Evolutionary conservation across 139 green algal species (phyloP).

Genomic region (Nannochloris sp.): DNA sequence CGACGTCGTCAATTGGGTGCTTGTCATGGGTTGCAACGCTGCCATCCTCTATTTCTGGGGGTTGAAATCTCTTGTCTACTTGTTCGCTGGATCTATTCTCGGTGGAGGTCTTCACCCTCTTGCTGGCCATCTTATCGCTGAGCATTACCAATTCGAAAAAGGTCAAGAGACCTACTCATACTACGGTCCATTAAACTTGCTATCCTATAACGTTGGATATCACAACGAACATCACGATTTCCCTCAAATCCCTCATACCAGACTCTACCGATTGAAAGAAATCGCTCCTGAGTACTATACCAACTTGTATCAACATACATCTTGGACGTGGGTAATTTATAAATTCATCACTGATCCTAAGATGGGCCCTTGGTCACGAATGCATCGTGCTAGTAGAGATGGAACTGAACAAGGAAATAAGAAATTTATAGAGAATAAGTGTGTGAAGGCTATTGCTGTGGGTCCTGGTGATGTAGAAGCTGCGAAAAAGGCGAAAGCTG

Average conservation of each 20-base stretch:
- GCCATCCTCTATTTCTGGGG: constrained; percentile 40
- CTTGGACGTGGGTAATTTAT: constrained; percentile 55
- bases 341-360: constrained; percentile 53
- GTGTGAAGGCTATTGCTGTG: neutral
- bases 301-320: constrained; percentile 44
- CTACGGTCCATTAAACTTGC: constrained; percentile 62
- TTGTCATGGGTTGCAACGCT: constrained; percentile 38
- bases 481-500: neutral
- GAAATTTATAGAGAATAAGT: constrained; percentile 7
- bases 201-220: constrained; percentile 72
- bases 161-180: constrained; percentile 75
- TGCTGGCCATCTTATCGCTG: constrained; percentile 65
- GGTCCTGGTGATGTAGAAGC: neutral
- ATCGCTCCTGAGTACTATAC: constrained; percentile 71
- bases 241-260: constrained; percentile 57
- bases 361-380: constrained; percentile 42
- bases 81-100: constrained; percentile 42
- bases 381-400: constrained; percentile 10
- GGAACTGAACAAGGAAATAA: constrained; percentile 10
- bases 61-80: constrained; percentile 47
- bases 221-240: constrained; percentile 84
- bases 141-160: constrained; percentile 66
- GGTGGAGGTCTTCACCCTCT: constrained; percentile 59
- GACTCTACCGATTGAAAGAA: constrained; percentile 43
- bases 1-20: constrained; percentile 41